phyloP scores from a whole-genome alignment of 2,329 filamentous ascomycete species.

The Trichoderma atroviride region DNA sequence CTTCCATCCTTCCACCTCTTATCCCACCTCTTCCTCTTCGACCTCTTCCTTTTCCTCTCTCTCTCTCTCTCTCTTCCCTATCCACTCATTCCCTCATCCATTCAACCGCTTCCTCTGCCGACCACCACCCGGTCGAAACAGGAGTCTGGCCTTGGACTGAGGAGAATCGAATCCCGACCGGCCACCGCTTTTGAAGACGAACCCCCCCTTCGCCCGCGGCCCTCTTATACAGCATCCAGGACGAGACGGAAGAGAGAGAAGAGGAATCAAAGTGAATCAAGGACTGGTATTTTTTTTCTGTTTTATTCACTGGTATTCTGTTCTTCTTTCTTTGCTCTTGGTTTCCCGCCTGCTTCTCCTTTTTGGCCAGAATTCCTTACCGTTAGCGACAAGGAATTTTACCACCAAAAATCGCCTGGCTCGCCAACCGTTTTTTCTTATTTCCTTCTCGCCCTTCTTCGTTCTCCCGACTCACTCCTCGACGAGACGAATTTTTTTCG shows the following conservation, averaged over 20 bases:
- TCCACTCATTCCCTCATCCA: slow-evolving; percentile 58
- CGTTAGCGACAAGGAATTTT: slow-evolving; percentile 47
- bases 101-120: slow-evolving; percentile 52
- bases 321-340: slow-evolving; percentile 12
- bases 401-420: slow-evolving; percentile 31
- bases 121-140: slow-evolving; percentile 40
- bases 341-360: slow-evolving; percentile 10
- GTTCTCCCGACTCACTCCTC: slow-evolving; percentile 31
- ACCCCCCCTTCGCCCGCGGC: slow-evolving; percentile 31
- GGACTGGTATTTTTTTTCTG: slow-evolving; percentile 43
- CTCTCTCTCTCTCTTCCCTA: slow-evolving; percentile 45
- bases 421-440: slow-evolving; percentile 32
- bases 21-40: slow-evolving; percentile 49
- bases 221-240: slow-evolving; percentile 35
- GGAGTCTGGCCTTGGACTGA: slow-evolving; percentile 39
- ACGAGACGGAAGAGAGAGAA: slow-evolving; percentile 34
- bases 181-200: slow-evolving; percentile 33
- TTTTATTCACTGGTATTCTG: slow-evolving; percentile 28
- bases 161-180: slow-evolving; percentile 38
- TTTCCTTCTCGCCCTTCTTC: slow-evolving; percentile 30
- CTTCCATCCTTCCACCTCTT: slow-evolving; percentile 53
- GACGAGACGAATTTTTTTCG: slow-evolving; percentile 32
- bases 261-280: slow-evolving; percentile 37
- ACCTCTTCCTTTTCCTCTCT: slow-evolving; percentile 39
- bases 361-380: slow-evolving; percentile 46